These are phyloP conservation scores for Phaseolus coccineus DNA, from an alignment of 331 rosid genomes.

Conservation along the genomic window DNA sequence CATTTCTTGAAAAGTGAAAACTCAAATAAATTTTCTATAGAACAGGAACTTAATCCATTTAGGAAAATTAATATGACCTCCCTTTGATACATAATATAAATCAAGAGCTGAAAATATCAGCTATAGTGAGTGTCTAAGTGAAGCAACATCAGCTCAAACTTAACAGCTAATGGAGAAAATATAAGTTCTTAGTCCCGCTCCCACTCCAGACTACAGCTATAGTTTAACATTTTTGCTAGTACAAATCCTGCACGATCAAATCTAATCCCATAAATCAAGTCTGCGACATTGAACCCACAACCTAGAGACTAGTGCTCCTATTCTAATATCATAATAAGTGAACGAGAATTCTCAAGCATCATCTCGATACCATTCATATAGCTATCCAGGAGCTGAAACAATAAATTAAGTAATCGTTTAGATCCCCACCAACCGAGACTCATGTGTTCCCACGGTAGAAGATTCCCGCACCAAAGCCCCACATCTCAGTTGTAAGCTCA, in stretches of 20 bases:
- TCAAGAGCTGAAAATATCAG: slow-evolving; percentile 10
- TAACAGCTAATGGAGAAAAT: slow-evolving; percentile 1
- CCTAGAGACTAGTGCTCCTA: background rate
- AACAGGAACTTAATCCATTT: background rate
- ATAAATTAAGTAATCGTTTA: slow-evolving; percentile 2
- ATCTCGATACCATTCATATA: background rate
- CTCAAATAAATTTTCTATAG: background rate
- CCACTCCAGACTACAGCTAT: background rate
- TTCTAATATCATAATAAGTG: background rate
- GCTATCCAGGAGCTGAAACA: background rate
- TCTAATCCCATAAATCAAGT: background rate
- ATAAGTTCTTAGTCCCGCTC: background rate
- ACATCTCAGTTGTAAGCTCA: slow-evolving; percentile 13
- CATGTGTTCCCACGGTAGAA: background rate
- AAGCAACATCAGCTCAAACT: background rate
- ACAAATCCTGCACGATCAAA: background rate
- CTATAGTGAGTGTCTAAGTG: background rate
- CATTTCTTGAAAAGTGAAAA: slow-evolving; percentile 10
- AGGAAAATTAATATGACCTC: background rate
- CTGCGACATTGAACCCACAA: background rate
- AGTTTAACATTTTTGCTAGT: background rate
- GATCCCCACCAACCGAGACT: background rate
- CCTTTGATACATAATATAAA: background rate
- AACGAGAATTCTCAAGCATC: background rate
- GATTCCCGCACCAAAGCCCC: background rate